A percentile compares a stretch with the other conserved stretches of the same genome.
These are phyloP conservation scores for Haplosporangium gracile DNA, from an alignment of 192 early-diverging fungal genomes.

Conservation along the genomic window DNA sequence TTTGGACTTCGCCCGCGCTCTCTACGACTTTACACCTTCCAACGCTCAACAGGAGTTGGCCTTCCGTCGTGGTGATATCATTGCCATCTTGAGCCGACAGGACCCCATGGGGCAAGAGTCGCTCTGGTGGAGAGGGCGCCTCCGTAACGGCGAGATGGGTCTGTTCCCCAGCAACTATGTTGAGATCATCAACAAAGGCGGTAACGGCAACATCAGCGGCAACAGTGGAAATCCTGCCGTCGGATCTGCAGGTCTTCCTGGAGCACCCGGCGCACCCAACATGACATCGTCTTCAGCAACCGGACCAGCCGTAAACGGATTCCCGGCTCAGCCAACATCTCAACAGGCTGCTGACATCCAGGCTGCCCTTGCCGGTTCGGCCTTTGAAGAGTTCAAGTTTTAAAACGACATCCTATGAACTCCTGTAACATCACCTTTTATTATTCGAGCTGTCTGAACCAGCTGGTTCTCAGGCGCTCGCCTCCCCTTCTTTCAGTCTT, in stretches of 20 bases:
- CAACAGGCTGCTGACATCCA: slow-evolving; percentile 49
- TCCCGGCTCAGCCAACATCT: slow-evolving; percentile 31
- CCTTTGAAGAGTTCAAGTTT: slow-evolving; percentile 57
- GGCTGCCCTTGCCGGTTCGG: slow-evolving; percentile 43
- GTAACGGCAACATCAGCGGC: slow-evolving; percentile 29
- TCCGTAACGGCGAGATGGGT: slow-evolving; percentile 86
- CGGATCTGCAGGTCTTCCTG: slow-evolving; percentile 13
- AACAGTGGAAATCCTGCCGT: slow-evolving; percentile 4
- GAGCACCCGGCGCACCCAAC: slow-evolving; percentile 28
- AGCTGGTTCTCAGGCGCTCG: background rate
- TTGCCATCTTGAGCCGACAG: slow-evolving; percentile 88
- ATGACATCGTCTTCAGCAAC: slow-evolving; percentile 10
- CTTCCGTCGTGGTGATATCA: slow-evolving; percentile 88
- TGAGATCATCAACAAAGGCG: slow-evolving; percentile 85
- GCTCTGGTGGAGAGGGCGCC: slow-evolving; percentile 94
- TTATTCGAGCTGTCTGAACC: background rate
- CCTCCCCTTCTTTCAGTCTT: background rate
- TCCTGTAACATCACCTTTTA: background rate
- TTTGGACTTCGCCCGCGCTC: slow-evolving; percentile 91
- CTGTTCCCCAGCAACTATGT: slow-evolving; percentile 95
- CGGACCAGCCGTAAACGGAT: slow-evolving; percentile 4
- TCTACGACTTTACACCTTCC: slow-evolving; percentile 88
- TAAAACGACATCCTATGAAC: slow-evolving; percentile 12
- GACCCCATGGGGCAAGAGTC: slow-evolving; percentile 82
- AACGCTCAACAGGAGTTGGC: slow-evolving; percentile 76